phyloP scores from a whole-genome alignment of 257 asterid species.

The Euphrasia confusa region DNA sequence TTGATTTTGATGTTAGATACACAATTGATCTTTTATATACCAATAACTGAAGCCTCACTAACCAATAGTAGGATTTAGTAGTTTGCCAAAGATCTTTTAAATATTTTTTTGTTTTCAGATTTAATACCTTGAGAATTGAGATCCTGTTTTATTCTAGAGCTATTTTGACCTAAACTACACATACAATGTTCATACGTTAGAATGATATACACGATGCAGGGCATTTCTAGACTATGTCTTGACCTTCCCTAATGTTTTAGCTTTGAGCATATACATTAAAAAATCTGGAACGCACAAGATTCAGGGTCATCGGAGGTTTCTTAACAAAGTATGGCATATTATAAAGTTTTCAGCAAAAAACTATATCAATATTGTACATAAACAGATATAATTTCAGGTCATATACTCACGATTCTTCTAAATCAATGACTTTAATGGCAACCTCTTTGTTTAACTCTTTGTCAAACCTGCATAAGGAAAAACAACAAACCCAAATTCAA shows the following conservation, averaged over 20 bases:
- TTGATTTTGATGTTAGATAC: constrained; percentile 14
- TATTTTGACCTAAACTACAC: not conserved
- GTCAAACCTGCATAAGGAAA: constrained; percentile 68
- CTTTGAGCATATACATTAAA: not conserved
- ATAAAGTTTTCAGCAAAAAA: not conserved
- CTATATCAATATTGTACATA: constrained; percentile 18
- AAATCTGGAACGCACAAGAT: not conserved
- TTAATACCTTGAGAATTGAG: not conserved
- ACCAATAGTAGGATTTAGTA: not conserved
- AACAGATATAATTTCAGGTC: constrained; percentile 24
- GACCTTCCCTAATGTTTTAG: not conserved
- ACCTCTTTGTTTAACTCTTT: constrained; percentile 85
- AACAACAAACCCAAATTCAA: constrained; percentile 12
- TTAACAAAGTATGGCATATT: not conserved
- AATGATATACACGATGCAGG: not conserved
- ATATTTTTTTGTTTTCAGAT: not conserved
- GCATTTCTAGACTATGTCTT: not conserved
- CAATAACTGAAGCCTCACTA: not conserved
- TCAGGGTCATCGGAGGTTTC: no score
- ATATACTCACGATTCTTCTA: constrained; percentile 97
- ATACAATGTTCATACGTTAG: not conserved
- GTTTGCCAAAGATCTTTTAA: not conserved
- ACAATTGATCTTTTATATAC: not conserved
- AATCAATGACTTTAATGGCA: constrained; percentile 97
- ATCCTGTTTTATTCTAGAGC: not conserved